Evolutionary conservation across 768 basidiomycete species (phyloP), one percentile per base, ranked within the genome.

Genomic region (Trametes cinnabarina): DNA sequence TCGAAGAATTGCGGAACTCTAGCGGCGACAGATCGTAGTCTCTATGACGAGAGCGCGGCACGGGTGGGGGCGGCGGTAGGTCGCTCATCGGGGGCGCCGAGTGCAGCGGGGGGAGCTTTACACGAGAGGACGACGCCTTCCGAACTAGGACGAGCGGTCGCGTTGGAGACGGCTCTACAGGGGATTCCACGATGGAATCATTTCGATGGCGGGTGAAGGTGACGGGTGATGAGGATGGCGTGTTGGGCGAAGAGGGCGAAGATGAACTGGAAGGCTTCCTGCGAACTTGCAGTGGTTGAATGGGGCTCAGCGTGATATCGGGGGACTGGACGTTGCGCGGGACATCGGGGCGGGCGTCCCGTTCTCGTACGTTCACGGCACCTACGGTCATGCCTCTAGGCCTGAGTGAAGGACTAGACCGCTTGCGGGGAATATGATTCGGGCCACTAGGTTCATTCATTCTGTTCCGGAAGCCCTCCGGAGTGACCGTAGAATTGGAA

Each of bases 81-180:
- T 61, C 55, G 20, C 51, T 42, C 7, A 64, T 55, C 14, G 69
- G 69, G 8, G 69, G 69, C n/a, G 65, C 60, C 4, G 60, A 41
- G 23, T 52, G 57, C 10, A 65, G 54, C 7, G 69, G 69, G 2
- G 68, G 65, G 8, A 68, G 55, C 39, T 62, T 60, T 0, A 65
- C 55, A 11, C 66, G 63, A 4, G 64, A 57, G 11, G 63, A 62
- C 0, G 69, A 70, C 7, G 66, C 67, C 50, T 70, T 68, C 11
- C 68, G 64, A 1, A 68, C 62, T 5, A 70, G 57, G 7, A 69
- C 67, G 4, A 67, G 30, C 11, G 68, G 66, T 6, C 63, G 59
- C 9, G 58, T 55, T 8, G 59, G 46, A 15, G 62, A 58, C 2
- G 65, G 51, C 7, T 63, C 62, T 25, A 56, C 44, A 1, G 61